phyloP scores from a whole-genome alignment of 2,329 filamentous ascomycete species.

The Nannizzia gypsea region DNA sequence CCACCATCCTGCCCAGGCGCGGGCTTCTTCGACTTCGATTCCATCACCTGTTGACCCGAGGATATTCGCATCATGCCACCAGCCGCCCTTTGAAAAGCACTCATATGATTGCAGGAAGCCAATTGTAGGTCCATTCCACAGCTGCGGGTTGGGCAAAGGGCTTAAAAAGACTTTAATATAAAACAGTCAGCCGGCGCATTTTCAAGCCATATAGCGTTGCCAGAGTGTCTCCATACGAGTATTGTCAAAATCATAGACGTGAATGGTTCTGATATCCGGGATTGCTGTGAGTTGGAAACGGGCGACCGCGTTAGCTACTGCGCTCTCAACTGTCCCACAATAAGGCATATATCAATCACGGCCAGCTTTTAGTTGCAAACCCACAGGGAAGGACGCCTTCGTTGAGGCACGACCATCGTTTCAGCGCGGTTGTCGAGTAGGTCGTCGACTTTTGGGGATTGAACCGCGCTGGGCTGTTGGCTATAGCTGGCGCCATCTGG shows the following conservation, averaged over 20 bases:
- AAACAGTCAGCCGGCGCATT: neutral
- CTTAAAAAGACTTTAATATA: conserved; percentile 64
- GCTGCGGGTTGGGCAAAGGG: conserved; percentile 72
- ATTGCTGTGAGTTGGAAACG: conserved; percentile 35
- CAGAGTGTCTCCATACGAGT: conserved; percentile 50
- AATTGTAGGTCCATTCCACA: conserved; percentile 73
- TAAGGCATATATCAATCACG: neutral
- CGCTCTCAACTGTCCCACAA: neutral
- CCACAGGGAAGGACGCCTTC: conserved; percentile 50
- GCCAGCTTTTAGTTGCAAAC: conserved; percentile 15
- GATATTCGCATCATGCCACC: conserved; percentile 92
- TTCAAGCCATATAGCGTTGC: conserved; percentile 7
- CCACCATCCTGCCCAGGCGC: conserved; percentile 90
- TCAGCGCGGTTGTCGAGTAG: conserved; percentile 60
- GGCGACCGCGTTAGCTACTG: conserved; percentile 1
- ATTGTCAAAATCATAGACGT: conserved; percentile 98
- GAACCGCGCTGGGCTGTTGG: conserved; percentile 19
- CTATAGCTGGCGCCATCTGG: conserved; percentile 3
- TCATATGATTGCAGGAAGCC: conserved; percentile 66
- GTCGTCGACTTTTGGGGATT: conserved; percentile 18
- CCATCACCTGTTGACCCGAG: conserved; percentile 78
- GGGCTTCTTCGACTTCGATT: conserved; percentile 64
- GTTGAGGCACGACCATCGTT: conserved; percentile 71
- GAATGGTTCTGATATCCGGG: conserved; percentile 62
- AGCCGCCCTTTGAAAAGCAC: conserved; percentile 69